Evolutionary conservation across 192 early-diverging fungal genomes (phyloP), one percentile per base, ranked within the genome.

Genomic region (Dissophora ornata): DNA sequence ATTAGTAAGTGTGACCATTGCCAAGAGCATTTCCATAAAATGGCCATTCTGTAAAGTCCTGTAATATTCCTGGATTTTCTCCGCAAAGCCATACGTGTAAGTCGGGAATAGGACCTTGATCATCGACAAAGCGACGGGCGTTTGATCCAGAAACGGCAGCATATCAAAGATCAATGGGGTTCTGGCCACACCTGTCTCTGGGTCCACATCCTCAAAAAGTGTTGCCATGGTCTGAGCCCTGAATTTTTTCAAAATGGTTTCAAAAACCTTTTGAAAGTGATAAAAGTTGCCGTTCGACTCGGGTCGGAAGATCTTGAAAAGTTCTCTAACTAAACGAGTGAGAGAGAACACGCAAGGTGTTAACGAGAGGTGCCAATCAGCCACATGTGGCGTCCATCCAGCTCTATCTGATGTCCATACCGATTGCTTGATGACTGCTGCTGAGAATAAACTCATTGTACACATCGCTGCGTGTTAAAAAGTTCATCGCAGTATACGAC

Each of bases 371-470:
- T n/a, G n/a, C n/a, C n/a, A n/a, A n/a, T n/a, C n/a, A n/a, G n/a
- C n/a, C n/a, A n/a, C n/a, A n/a, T n/a, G n/a, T n/a, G n/a, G n/a
- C n/a, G 5, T 38, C 36, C 36, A 9, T 38, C 12, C 12, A 5
- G 36, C 36, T 12, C 5, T 38, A 12, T 12, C 21, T 47, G 26
- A 16, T 57, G 0, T 32, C 12, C 50, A 16, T 67, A 77, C 73
- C 73, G 11, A 77, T 67, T 2, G 50, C 28, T 51, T 77, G 73
- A 16, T 77, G 73, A 11, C 58, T 41, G 26, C 48, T 67, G 40
- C 73, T 67, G 24, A 77, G 65, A 26, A 77, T 77, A 51, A 77
- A 77, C 40, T 77, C 73, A 42, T 77, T 77, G 47, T 77, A 77
- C 30, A 77, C 64, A 42, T 77, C 73, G 29, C n/a, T 62, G 16